phyloP scores from a whole-genome alignment of 768 basidiomycete genomes.

The Postia placenta region DNA sequence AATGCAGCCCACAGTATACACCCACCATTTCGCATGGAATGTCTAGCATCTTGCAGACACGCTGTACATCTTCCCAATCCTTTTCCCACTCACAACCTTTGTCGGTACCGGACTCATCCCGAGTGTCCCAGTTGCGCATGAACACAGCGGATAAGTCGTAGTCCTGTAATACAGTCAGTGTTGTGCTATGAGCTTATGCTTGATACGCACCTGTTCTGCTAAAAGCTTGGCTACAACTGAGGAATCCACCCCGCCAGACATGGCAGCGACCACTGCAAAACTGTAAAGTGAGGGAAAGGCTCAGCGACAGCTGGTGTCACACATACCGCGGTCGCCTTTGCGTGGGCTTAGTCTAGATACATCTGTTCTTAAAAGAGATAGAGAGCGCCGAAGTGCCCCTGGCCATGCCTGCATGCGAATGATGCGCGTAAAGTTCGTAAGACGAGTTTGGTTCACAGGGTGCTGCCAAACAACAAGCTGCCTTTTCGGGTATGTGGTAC shows the following conservation, averaged over 20 bases:
- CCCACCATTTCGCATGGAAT: slow-evolving; percentile 70
- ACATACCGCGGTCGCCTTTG: slow-evolving; percentile 25
- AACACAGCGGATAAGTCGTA: slow-evolving; percentile 83
- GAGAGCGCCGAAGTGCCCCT: slow-evolving; percentile 6
- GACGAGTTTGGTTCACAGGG: slow-evolving; percentile 4
- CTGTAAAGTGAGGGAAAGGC: neutral
- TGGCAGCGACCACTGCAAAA: slow-evolving; percentile 72
- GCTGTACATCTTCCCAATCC: slow-evolving; percentile 88
- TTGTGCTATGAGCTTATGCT: neutral
- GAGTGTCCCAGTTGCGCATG: slow-evolving; percentile 95
- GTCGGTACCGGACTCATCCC: slow-evolving; percentile 74
- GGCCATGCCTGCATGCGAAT: slow-evolving; percentile 10
- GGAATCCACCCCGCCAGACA: slow-evolving; percentile 96
- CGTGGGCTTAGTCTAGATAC: slow-evolving; percentile 13
- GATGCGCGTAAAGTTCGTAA: neutral
- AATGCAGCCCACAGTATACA: neutral
- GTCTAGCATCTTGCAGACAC: slow-evolving; percentile 66
- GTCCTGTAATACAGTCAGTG: slow-evolving; percentile 38
- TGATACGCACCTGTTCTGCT: slow-evolving; percentile 47
- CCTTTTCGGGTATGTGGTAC: neutral
- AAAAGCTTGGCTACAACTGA: slow-evolving; percentile 81
- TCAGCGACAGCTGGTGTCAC: neutral
- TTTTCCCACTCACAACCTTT: slow-evolving; percentile 94
- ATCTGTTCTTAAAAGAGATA: slow-evolving; percentile 10
- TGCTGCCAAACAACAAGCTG: slow-evolving; percentile 3